Evolutionary conservation across 495 filamentous ascomycete species (phyloP).

Genomic region (Pyrenopolyporus hunteri): DNA sequence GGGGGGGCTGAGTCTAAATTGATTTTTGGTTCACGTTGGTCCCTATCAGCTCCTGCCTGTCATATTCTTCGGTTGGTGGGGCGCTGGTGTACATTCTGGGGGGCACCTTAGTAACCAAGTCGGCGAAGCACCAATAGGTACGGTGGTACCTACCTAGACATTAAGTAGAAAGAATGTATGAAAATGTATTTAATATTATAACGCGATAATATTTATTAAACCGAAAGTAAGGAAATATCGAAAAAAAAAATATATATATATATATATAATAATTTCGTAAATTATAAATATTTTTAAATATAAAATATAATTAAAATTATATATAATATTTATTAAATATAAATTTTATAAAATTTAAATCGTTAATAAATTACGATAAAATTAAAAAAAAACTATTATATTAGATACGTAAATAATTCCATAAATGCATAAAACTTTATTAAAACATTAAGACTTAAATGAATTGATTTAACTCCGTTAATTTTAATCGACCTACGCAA

Average conservation of each 20-base stretch:
- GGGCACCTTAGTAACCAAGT: neutral
- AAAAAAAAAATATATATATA: neutral
- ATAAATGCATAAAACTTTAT: no score
- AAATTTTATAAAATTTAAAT: neutral
- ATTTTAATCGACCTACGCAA: no score
- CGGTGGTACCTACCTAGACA: neutral
- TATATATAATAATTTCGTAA: no score
- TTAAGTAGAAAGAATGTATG: neutral
- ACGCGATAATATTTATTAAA: no score
- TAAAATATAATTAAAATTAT: no score
- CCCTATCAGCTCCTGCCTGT: slow-evolving; percentile 30
- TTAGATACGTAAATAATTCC: no score
- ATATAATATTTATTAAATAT: neutral
- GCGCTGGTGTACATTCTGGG: neutral
- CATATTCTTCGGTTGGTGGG: slow-evolving; percentile 21
- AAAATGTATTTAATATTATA: neutral
- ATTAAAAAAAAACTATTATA: no score
- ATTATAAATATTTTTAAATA: no score
- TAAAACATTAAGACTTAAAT: no score
- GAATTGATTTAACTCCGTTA: no score
- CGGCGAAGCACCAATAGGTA: slow-evolving; percentile 1
- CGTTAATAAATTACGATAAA: no score
- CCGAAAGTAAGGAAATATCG: neutral
- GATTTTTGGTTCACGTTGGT: slow-evolving; percentile 33
- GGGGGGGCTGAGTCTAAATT: slow-evolving; percentile 37